A percentile compares a stretch with the other conserved stretches of the same genome.
Evolutionary conservation across 2,329 filamentous ascomycete species (phyloP).

Genomic region (Ilyonectria mors-panacis): DNA sequence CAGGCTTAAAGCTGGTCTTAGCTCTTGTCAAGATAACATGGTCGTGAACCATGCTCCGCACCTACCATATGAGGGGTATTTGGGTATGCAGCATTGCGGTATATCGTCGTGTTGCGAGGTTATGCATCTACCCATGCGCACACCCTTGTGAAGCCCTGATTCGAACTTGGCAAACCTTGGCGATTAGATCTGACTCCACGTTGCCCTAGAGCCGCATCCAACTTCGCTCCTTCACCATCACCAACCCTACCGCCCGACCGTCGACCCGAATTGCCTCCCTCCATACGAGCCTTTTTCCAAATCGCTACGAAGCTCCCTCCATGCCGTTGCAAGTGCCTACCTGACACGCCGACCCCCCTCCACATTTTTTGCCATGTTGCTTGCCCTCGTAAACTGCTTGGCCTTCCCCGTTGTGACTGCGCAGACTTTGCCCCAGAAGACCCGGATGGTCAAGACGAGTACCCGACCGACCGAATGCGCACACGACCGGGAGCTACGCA

Average conservation of each 20-base stretch:
- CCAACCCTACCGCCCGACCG: neutral
- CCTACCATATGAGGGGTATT: neutral
- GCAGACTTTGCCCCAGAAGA: neutral
- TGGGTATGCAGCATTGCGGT: neutral
- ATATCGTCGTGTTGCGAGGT: constrained; percentile 9
- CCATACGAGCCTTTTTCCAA: neutral
- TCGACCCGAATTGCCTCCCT: neutral
- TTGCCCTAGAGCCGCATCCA: constrained; percentile 31
- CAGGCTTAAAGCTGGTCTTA: constrained; percentile 10
- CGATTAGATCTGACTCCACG: constrained; percentile 32
- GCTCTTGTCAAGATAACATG: constrained; percentile 10
- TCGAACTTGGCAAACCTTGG: constrained; percentile 6
- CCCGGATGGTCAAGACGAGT: neutral
- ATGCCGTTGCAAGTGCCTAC: neutral
- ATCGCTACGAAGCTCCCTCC: neutral
- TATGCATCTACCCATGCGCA: constrained; percentile 5
- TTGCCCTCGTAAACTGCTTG: neutral
- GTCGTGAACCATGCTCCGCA: constrained; percentile 15
- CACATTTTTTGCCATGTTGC: neutral
- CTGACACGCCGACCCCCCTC: neutral
- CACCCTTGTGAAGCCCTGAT: neutral
- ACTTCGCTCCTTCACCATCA: constrained; percentile 43
- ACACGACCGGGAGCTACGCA: neutral
- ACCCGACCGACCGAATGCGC: neutral
- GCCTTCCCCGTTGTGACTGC: neutral